These are phyloP conservation scores for Penicillium decumbens DNA, from an alignment of 2,329 filamentous ascomycete species.

Conservation along the genomic window DNA sequence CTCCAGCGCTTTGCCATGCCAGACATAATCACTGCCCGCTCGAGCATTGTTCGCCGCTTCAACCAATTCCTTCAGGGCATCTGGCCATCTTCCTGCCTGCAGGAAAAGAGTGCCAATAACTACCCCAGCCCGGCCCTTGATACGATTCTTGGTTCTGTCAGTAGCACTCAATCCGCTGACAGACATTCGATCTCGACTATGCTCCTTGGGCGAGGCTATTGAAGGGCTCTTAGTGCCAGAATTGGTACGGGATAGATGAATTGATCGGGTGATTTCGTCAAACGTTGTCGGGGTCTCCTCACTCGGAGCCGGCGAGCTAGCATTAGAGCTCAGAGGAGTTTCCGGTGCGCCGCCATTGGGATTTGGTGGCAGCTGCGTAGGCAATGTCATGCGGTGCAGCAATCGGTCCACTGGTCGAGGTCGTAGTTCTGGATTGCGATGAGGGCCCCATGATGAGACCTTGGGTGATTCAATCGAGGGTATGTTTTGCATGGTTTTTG, in stretches of 20 bases:
- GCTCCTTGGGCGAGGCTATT: conserved; percentile 46
- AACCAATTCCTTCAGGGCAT: conserved; percentile 76
- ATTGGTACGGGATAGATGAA: conserved; percentile 37
- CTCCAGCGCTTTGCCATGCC: conserved; percentile 94
- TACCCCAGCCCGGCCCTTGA: conserved; percentile 72
- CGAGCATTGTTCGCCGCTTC: conserved; percentile 75
- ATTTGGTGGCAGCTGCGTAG: conserved; percentile 52
- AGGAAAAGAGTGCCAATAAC: conserved; percentile 82
- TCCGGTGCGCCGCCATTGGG: conserved; percentile 30
- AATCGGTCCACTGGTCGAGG: conserved; percentile 52
- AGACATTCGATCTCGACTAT: conserved; percentile 58
- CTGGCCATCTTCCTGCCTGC: conserved; percentile 81
- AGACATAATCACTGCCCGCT: conserved; percentile 83
- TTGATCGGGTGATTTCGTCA: conserved; percentile 48
- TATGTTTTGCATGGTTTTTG: conserved; percentile 67
- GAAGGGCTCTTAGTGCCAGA: conserved; percentile 36
- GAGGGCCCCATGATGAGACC: conserved; percentile 41
- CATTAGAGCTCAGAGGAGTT: conserved; percentile 38
- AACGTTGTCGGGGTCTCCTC: conserved; percentile 52
- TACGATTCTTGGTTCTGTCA: conserved; percentile 73
- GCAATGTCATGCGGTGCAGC: conserved; percentile 75
- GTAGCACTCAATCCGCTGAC: conserved; percentile 68
- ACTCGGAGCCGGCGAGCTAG: conserved; percentile 34
- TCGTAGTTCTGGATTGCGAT: conserved; percentile 49
- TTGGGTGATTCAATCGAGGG: conserved; percentile 74